phyloP scores from a whole-genome alignment of 2,329 filamentous ascomycete genomes.

The Beauveria caledonica region DNA sequence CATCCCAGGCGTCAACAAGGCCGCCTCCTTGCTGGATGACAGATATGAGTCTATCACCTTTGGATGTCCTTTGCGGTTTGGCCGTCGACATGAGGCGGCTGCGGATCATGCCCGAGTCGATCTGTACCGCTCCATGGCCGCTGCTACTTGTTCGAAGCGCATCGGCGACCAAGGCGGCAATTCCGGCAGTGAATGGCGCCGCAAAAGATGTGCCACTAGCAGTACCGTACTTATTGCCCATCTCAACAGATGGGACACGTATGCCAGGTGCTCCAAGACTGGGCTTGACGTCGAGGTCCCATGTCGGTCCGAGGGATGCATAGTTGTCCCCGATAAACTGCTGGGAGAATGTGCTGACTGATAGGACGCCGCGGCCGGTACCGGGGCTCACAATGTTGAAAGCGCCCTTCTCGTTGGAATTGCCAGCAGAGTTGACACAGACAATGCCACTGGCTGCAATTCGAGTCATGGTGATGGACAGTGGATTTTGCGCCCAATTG shows the following conservation, averaged over 20 bases:
- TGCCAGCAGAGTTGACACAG: slow-evolving; percentile 43
- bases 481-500: not conserved
- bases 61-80: not conserved
- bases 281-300: slow-evolving; percentile 48
- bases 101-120: not conserved
- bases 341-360: slow-evolving; percentile 31
- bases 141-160: not conserved
- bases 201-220: not conserved
- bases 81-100: not conserved
- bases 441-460: slow-evolving; percentile 46
- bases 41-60: not conserved
- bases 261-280: slow-evolving; percentile 47
- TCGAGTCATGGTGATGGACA: slow-evolving; percentile 22
- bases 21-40: slow-evolving; percentile 52
- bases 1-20: slow-evolving; percentile 51
- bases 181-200: not conserved
- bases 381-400: slow-evolving; percentile 47
- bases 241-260: slow-evolving; percentile 15
- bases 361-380: slow-evolving; percentile 20
- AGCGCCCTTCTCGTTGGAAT: slow-evolving; percentile 46
- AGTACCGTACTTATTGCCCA: not conserved
- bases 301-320: slow-evolving; percentile 54
- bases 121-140: not conserved
- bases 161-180: not conserved
- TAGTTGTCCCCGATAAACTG: slow-evolving; percentile 44